A percentile compares a stretch with the other conserved stretches of the same genome.
phyloP scores from a whole-genome alignment of 352 stramenopile species.

The Phytophthora chlamydospora region DNA sequence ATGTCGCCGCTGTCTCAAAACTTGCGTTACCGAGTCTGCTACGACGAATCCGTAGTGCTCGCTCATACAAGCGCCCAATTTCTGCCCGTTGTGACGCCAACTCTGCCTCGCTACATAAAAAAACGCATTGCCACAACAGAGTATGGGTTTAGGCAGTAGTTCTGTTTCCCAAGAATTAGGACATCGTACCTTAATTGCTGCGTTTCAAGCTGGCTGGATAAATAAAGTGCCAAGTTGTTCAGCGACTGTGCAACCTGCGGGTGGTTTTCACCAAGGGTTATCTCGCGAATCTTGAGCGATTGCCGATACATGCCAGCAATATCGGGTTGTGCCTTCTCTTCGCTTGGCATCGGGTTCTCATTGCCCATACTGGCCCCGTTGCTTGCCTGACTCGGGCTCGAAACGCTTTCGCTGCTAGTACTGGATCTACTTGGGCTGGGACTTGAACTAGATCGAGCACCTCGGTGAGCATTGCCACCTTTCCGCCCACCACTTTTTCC shows the following conservation, averaged over 20 bases:
- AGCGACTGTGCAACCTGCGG: constrained; percentile 81
- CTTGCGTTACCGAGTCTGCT: constrained; percentile 77
- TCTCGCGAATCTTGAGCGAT: constrained; percentile 79
- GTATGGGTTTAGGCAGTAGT: constrained; percentile 4
- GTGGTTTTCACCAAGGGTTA: constrained; percentile 66
- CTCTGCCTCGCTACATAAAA: constrained; percentile 30
- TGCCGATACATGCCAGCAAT: constrained; percentile 78
- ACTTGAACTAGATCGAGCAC: constrained; percentile 24
- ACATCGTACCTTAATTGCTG: constrained; percentile 54
- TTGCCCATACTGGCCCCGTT: neutral
- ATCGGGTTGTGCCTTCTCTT: constrained; percentile 42
- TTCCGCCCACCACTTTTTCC: constrained; percentile 19
- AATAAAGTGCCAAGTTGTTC: constrained; percentile 81
- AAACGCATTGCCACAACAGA: constrained; percentile 2
- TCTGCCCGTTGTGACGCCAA: constrained; percentile 49
- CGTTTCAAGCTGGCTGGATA: constrained; percentile 69
- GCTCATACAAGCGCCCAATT: constrained; percentile 70
- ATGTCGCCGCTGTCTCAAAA: constrained; percentile 77
- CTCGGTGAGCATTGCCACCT: constrained; percentile 15
- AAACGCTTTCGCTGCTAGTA: constrained; percentile 38
- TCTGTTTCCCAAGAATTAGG: neutral
- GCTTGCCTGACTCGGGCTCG: constrained; percentile 21
- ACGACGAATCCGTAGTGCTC: constrained; percentile 69
- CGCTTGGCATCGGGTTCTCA: neutral
- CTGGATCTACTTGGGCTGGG: constrained; percentile 38